Percentiles rank a stretch among this genome's conserved stretches.
phyloP scores from a whole-genome alignment of 306 rosid genomes.

The Glycyrrhiza uralensis region DNA sequence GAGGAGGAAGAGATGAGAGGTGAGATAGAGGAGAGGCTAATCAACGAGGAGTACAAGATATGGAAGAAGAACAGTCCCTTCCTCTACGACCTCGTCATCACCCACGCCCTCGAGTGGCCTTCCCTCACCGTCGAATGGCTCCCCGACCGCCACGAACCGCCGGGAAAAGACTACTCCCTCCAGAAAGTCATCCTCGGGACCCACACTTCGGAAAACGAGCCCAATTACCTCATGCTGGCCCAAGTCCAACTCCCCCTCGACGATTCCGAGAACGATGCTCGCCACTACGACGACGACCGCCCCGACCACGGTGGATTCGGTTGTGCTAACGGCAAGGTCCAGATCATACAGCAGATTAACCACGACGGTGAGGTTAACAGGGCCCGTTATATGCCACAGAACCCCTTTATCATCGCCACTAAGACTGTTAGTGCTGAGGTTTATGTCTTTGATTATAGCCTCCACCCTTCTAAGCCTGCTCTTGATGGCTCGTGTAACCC shows the following conservation, averaged over 20 bases:
- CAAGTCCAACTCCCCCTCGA: constrained; percentile 97
- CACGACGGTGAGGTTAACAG: constrained; percentile 98
- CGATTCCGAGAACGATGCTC: constrained; percentile 87
- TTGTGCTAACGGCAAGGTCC: constrained; percentile 88
- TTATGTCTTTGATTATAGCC: constrained; percentile 90
- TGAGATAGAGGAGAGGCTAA: constrained; percentile 86
- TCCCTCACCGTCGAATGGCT: constrained; percentile 98
- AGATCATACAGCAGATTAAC: constrained; percentile 93
- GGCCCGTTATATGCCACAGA: constrained; percentile 96
- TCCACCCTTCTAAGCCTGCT: constrained; percentile 96
- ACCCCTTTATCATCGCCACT: constrained; percentile 82
- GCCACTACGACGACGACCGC: constrained; percentile 90
- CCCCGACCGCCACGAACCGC: constrained; percentile 85
- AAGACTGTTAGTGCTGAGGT: constrained; percentile 94
- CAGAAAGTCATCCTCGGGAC: constrained; percentile 94
- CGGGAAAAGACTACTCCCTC: constrained; percentile 90
- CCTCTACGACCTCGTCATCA: constrained; percentile 85
- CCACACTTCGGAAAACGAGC: constrained; percentile 95
- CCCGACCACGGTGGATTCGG: constrained; percentile 85
- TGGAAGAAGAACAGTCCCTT: constrained; percentile 99
- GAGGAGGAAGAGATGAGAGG: constrained; percentile 98
- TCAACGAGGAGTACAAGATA: constrained; percentile 97
- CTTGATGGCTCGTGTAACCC: constrained; percentile 94
- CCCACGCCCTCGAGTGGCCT: constrained; percentile 99
- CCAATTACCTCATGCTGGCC: constrained; percentile 93